phyloP scores from a whole-genome alignment of 768 basidiomycete species.

The Panus rudis region DNA sequence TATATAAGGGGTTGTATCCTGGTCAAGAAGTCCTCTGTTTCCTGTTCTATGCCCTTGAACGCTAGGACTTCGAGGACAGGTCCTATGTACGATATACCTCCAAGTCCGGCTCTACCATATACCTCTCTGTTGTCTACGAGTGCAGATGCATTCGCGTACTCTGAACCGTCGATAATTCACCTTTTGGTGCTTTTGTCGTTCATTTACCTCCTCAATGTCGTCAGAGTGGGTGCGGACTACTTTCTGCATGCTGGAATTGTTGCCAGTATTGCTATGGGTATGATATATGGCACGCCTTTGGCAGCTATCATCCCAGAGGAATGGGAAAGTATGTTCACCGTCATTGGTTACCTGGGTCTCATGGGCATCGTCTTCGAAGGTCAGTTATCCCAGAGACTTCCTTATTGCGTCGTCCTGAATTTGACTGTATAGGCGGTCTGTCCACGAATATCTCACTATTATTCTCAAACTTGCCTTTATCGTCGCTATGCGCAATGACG shows the following conservation, averaged over 20 bases:
- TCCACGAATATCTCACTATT: constrained; percentile 41
- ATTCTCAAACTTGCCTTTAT: constrained; percentile 39
- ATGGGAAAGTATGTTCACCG: constrained; percentile 39
- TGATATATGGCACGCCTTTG: constrained; percentile 47
- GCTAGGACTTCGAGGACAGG: too few species aligned
- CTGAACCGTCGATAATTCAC: constrained; percentile 13
- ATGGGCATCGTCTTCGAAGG: constrained; percentile 20
- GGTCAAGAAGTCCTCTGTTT: too few species aligned
- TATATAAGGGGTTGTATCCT: too few species aligned
- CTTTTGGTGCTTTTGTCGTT: constrained; percentile 48
- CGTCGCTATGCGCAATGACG: constrained; percentile 40
- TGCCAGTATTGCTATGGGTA: constrained; percentile 49
- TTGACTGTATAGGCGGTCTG: constrained; percentile 57
- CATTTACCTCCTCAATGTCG: constrained; percentile 45
- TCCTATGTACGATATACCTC: too few species aligned
- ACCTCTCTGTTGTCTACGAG: too few species aligned
- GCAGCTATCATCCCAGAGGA: constrained; percentile 34
- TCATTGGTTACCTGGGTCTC: constrained; percentile 37
- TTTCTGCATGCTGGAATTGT: constrained; percentile 40
- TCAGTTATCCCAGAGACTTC: not conserved
- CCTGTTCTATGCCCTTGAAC: too few species aligned
- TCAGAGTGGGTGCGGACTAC: constrained; percentile 34
- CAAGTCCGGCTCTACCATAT: too few species aligned
- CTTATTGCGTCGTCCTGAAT: too few species aligned
- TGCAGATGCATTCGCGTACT: constrained; percentile 10